A percentile compares a stretch with the other conserved stretches of the same genome.
phyloP scores from a whole-genome alignment of 495 filamentous ascomycete species.

The Neurospora sp. region DNA sequence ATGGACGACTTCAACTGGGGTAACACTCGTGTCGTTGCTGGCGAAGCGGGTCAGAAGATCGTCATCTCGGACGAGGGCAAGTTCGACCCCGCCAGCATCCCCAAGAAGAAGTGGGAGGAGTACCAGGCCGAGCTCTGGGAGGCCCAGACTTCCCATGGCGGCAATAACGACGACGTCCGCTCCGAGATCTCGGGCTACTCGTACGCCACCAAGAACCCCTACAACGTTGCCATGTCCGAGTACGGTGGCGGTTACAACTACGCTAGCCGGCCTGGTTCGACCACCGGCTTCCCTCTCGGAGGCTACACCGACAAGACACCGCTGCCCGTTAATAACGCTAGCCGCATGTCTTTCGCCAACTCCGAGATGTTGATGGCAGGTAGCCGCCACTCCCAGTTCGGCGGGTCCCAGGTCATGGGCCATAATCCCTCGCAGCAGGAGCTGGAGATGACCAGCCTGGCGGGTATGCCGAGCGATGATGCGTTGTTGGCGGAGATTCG shows the following conservation, averaged over 20 bases:
- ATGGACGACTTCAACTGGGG: slow-evolving; percentile 99
- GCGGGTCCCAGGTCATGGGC: slow-evolving; percentile 40
- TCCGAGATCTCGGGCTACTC: slow-evolving; percentile 89
- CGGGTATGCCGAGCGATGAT: slow-evolving; percentile 74
- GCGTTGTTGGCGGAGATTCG: slow-evolving; percentile 86
- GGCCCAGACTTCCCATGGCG: slow-evolving; percentile 52
- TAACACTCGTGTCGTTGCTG: slow-evolving; percentile 94
- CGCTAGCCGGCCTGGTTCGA: slow-evolving; percentile 64
- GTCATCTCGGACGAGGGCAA: slow-evolving; percentile 97
- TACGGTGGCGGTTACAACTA: slow-evolving; percentile 35
- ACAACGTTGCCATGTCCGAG: slow-evolving; percentile 43
- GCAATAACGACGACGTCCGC: slow-evolving; percentile 56
- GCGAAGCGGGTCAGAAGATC: slow-evolving; percentile 84
- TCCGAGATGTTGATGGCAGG: slow-evolving; percentile 48
- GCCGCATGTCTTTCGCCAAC: slow-evolving; percentile 69
- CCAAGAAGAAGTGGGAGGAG: slow-evolving; percentile 97
- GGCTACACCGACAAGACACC: slow-evolving; percentile 17
- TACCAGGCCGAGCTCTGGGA: slow-evolving; percentile 98
- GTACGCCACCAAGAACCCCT: slow-evolving; percentile 68
- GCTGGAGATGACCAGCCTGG: slow-evolving; percentile 59
- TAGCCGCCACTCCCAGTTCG: slow-evolving; percentile 38
- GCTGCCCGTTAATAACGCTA: slow-evolving; percentile 23
- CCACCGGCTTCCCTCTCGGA: slow-evolving; percentile 43
- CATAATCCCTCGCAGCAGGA: slow-evolving; percentile 41
- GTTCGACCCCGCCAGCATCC: slow-evolving; percentile 88